Percentiles rank a stretch among this genome's conserved stretches.
Evolutionary conservation across 2,329 filamentous ascomycete species (phyloP).

Genomic region (Nemania bipapillata): DNA sequence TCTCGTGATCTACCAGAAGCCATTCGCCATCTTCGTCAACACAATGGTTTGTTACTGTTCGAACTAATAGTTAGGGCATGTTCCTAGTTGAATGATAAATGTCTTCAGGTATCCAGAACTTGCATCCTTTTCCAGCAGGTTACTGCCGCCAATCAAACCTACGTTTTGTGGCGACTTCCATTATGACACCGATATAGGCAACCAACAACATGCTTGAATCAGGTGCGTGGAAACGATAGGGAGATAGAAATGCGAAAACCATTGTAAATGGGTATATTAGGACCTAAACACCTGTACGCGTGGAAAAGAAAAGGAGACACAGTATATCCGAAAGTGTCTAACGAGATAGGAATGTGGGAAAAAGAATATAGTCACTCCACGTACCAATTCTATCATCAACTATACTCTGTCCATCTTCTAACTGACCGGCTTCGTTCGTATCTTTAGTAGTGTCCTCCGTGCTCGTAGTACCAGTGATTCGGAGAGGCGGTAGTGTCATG

Average conservation of each 20-base stretch:
- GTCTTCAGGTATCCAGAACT: background rate
- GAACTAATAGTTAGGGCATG: background rate
- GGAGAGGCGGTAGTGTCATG: too few relatives aligned
- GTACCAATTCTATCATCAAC: too few relatives aligned
- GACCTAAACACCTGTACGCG: too few relatives aligned
- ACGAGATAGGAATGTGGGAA: too few relatives aligned
- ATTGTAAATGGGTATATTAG: too few relatives aligned
- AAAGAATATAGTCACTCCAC: too few relatives aligned
- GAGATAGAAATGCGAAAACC: too few relatives aligned
- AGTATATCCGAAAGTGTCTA: too few relatives aligned
- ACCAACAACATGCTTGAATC: too few relatives aligned
- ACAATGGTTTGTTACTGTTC: background rate
- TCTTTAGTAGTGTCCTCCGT: background rate
- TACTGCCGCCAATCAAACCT: background rate
- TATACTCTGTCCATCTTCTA: background rate
- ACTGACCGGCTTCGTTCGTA: background rate
- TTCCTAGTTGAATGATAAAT: background rate
- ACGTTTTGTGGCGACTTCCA: background rate
- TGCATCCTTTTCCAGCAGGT: background rate
- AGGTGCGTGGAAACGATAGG: too few relatives aligned
- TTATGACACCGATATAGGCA: background rate
- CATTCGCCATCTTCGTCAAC: background rate
- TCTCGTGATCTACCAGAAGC: background rate
- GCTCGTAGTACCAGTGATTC: background rate
- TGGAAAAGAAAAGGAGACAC: too few relatives aligned